Evolutionary conservation across 176 grass and related monocot species (phyloP).

Genomic region (Triticum monococcum): DNA sequence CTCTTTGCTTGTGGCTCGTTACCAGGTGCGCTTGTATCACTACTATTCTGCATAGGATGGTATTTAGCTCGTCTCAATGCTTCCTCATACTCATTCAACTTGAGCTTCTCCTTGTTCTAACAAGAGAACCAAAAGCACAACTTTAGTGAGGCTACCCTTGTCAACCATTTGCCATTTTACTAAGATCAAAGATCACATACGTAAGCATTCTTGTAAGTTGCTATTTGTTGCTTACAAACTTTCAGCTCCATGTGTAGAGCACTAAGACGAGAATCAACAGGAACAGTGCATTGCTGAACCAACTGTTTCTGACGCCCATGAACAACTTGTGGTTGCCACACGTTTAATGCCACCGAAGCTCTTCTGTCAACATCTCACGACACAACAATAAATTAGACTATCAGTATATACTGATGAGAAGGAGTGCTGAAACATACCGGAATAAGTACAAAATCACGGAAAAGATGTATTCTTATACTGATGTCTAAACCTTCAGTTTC

Average conservation of each 20-base stretch:
- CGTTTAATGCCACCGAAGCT: conserved; percentile 84
- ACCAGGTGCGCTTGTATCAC: conserved; percentile 8
- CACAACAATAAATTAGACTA: neutral
- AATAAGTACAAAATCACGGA: neutral
- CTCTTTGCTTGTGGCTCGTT: conserved; percentile 39
- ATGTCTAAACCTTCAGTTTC: neutral
- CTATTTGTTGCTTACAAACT: conserved; percentile 99
- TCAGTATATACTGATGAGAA: neutral
- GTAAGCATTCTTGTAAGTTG: conserved; percentile 59
- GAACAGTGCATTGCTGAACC: conserved; percentile 90
- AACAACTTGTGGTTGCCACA: conserved; percentile 96
- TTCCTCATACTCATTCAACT: conserved; percentile 57
- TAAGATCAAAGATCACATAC: conserved; percentile 58
- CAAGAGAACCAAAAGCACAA: conserved; percentile 34
- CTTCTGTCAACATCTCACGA: conserved; percentile 49
- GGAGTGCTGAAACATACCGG: neutral
- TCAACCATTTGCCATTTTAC: neutral
- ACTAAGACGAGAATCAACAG: conserved; percentile 69
- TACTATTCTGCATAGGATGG: conserved; percentile 51
- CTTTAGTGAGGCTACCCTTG: conserved; percentile 30
- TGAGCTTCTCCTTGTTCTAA: conserved; percentile 78
- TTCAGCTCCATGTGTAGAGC: conserved; percentile 79
- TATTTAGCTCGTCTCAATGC: conserved; percentile 66
- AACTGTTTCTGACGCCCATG: conserved; percentile 76
- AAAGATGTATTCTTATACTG: neutral